These are phyloP conservation scores for Castanospermum australe DNA, from an alignment of 306 rosid genomes.

Conservation along the genomic window DNA sequence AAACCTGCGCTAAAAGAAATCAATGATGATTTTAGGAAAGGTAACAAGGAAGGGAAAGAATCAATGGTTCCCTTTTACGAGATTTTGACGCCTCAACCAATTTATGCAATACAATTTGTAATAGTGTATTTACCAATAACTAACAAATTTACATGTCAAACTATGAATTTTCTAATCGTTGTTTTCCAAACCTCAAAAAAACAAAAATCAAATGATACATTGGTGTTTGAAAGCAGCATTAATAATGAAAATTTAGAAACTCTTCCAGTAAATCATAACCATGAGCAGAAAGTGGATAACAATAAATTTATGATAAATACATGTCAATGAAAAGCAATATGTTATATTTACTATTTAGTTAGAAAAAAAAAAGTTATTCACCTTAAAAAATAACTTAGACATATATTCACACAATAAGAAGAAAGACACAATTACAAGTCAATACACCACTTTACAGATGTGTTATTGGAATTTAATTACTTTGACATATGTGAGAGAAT, in stretches of 20 bases:
- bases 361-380: no score
- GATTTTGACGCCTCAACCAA: slow-evolving; percentile 6
- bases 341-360: no score
- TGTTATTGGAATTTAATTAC: no score
- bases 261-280: slow-evolving; percentile 5
- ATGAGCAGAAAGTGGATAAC: slow-evolving; percentile 7
- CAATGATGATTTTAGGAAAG: not conserved
- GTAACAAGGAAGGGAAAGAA: not conserved
- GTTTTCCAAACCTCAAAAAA: not conserved
- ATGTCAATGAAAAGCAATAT: no score
- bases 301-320: no score
- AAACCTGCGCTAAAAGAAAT: not conserved
- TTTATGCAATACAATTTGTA: not conserved
- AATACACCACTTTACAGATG: no score
- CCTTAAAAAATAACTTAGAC: no score
- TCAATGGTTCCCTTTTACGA: not conserved
- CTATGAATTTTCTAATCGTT: not conserved
- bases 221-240: slow-evolving; percentile 2
- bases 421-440: no score
- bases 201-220: not conserved
- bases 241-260: not conserved
- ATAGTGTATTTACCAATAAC: not conserved
- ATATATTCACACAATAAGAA: no score
- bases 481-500: no score
- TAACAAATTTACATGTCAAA: slow-evolving; percentile 1